A percentile compares a stretch with the other conserved stretches of the same genome.
Conservation (phyloP, 2,329 filamentous ascomycete species). For the Talaromyces verruculosus region DNA sequence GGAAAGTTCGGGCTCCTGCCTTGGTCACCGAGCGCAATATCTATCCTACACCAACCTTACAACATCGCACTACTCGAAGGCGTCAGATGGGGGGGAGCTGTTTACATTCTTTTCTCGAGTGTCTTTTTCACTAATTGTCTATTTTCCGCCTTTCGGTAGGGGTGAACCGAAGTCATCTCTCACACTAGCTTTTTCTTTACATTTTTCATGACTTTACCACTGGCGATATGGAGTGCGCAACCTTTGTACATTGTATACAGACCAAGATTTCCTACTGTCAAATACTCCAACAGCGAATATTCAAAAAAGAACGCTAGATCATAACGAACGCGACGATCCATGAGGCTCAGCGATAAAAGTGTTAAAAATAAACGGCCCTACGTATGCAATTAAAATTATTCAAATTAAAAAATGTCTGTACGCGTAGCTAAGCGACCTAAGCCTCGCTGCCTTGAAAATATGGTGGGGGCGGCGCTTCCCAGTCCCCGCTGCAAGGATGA, state of each 20-base stretch:
- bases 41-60: conserved; percentile 23
- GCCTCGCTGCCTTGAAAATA: conserved; percentile 7
- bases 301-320: neutral
- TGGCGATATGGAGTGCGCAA: conserved; percentile 17
- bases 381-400: neutral
- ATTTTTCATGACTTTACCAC: conserved; percentile 8
- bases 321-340: neutral
- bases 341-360: conserved; percentile 1
- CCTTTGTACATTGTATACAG: conserved; percentile 17
- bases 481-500: conserved; percentile 15
- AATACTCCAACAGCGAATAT: neutral
- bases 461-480: conserved; percentile 6
- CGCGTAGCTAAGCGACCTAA: conserved; percentile 4
- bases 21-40: conserved; percentile 17
- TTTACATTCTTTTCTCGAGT: conserved; percentile 17
- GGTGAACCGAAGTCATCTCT: conserved; percentile 26
- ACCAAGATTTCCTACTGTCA: conserved; percentile 7
- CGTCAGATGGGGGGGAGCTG: conserved; percentile 5
- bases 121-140: conserved; percentile 22
- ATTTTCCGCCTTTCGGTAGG: conserved; percentile 25
- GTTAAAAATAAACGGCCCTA: neutral
- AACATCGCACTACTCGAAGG: conserved; percentile 5
- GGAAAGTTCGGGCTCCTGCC: neutral
- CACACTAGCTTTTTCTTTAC: neutral
- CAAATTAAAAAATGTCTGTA: neutral